Conservation (phyloP, 768 basidiomycete species). For the Suillus lakei region DNA sequence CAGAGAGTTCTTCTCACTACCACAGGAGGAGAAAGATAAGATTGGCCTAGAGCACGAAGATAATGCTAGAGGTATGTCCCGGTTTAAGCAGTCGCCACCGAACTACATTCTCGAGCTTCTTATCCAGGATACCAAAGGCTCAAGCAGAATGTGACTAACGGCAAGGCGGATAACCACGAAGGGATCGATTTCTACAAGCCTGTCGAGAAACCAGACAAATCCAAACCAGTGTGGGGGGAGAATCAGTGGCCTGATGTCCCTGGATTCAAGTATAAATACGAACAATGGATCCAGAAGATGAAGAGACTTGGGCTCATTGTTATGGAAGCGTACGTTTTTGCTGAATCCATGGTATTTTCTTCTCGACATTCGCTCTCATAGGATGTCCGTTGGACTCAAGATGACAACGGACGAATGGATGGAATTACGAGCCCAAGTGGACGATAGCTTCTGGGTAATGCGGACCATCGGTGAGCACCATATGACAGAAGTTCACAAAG, state of each 20-base stretch:
- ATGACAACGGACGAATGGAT: slow-evolving; percentile 73
- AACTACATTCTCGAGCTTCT: neutral
- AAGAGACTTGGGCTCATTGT: slow-evolving; percentile 76
- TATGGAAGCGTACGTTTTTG: slow-evolving; percentile 76
- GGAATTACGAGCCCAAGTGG: slow-evolving; percentile 67
- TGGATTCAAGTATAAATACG: slow-evolving; percentile 65
- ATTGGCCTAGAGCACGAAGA: slow-evolving; percentile 74
- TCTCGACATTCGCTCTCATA: slow-evolving; percentile 30
- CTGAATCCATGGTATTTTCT: neutral
- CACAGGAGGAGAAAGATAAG: slow-evolving; percentile 79
- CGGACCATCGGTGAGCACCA: slow-evolving; percentile 67
- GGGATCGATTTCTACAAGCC: slow-evolving; percentile 83
- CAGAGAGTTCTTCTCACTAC: slow-evolving; percentile 71
- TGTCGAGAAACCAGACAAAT: slow-evolving; percentile 69
- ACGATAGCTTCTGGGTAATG: slow-evolving; percentile 92
- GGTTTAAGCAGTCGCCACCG: neutral
- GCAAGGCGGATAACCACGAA: slow-evolving; percentile 85
- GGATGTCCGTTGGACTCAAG: slow-evolving; percentile 83
- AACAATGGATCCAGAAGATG: slow-evolving; percentile 87
- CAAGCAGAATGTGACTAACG: slow-evolving; percentile 86
- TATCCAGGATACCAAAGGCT: slow-evolving; percentile 75
- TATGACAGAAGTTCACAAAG: neutral
- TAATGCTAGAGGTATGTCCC: slow-evolving; percentile 67
- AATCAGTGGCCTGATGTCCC: slow-evolving; percentile 82
- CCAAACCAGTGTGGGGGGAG: slow-evolving; percentile 76